Evolutionary conservation across 2,329 filamentous ascomycete species (phyloP), one percentile per base, ranked within the genome.

Genomic region (Davidsoniella neocaledoniae): DNA sequence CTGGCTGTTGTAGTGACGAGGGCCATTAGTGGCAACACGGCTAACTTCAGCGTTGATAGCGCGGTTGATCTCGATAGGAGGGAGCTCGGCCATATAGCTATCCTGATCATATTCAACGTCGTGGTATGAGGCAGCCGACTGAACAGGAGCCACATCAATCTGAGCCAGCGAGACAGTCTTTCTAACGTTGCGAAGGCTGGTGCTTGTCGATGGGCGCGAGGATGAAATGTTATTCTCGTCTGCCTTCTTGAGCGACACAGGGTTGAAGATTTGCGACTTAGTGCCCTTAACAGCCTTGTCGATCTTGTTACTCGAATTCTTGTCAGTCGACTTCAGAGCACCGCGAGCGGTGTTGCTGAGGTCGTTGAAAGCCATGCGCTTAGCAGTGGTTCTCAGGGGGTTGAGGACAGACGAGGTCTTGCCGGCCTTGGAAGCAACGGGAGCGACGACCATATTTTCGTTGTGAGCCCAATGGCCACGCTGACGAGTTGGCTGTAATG

Each of bases 291-390:
- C 64, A 4, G 67, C 65, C 36, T 63, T 66, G 43, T 68, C 61
- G 5, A 61, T 54, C 19, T 66, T 64, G 50, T 66, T 68, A 54
- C 43, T 54, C 38, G 41, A 50, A 50, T 60, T 70, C 49, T 54
- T 58, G 26, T 63, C 57, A 46, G 66, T 59, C 23, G 60, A 57
- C 41, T 53, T 57, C 25, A 59, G 53, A 36, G 48, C 25, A 21
- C 56, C 55, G 43, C 63, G 61, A 54, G 67, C 66, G 39, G 73
- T 79, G 60, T 88, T 90, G 69, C 83, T 91, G 54, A 91, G 74
- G 62, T 94, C 87, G 46, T 77, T 83, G 64, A 93, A 87, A 10
- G 79, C 85, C 54, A 80, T 79, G 56, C 87, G 79, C 68, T 88
- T 91, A 50, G 79, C 71, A 51, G 76, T 71, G 49, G 72, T 72